Conservation (phyloP, 2,329 filamentous ascomycete species). For the Trichoderma afroharzianum region DNA sequence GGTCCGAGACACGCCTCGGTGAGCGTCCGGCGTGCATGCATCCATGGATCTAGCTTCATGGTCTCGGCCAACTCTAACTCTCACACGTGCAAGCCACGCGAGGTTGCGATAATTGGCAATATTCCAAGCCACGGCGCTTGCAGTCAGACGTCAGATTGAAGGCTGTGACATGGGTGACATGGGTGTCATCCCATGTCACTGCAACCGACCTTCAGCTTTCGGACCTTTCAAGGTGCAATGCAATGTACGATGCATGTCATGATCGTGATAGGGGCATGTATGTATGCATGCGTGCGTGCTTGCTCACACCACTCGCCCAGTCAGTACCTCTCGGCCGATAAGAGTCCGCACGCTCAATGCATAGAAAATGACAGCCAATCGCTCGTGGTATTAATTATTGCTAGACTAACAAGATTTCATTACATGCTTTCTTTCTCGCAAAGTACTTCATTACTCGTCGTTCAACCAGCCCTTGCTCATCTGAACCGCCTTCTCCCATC, state of each 20-base stretch:
- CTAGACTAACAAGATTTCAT: constrained; percentile 3
- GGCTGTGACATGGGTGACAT: background rate
- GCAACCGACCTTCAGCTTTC: background rate
- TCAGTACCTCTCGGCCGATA: background rate
- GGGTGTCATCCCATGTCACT: background rate
- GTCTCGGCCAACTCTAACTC: background rate
- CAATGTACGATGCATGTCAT: background rate
- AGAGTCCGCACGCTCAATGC: background rate
- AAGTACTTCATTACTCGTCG: constrained; percentile 20
- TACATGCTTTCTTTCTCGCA: background rate
- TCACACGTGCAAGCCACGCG: background rate
- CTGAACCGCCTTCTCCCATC: constrained; percentile 73
- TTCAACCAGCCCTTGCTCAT: constrained; percentile 72
- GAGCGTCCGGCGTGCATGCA: background rate
- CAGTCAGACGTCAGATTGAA: background rate
- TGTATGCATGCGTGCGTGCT: background rate
- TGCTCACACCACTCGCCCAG: background rate
- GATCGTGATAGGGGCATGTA: background rate
- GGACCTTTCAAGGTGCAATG: background rate
- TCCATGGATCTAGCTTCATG: background rate
- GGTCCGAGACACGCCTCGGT: background rate
- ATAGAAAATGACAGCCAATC: background rate
- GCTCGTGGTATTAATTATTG: background rate
- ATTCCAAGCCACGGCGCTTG: background rate
- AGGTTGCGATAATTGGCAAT: background rate